A percentile compares a stretch with the other conserved stretches of the same genome.
Conservation (phyloP, 2,329 filamentous ascomycete genomes). For the Diaporthe sp. region DNA sequence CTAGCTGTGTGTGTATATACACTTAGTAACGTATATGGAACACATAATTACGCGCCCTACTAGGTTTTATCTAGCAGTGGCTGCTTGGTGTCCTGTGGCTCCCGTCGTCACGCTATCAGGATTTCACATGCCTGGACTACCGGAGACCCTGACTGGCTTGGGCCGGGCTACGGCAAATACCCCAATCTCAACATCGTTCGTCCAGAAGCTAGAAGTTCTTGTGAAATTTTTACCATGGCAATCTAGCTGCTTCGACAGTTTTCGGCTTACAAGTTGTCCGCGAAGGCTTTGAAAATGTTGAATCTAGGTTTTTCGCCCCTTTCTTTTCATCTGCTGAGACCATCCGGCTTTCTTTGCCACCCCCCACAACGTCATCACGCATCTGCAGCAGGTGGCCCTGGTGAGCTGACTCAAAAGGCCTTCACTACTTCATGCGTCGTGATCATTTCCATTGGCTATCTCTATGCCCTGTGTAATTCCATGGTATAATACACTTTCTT, state of each 20-base stretch:
- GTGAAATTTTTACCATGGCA: neutral
- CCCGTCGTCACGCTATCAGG: neutral
- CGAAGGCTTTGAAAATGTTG: neutral
- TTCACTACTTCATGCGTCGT: slow-evolving; percentile 30
- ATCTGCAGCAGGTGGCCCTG: slow-evolving; percentile 2
- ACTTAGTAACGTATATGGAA: neutral
- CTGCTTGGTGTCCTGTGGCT: neutral
- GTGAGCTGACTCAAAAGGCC: slow-evolving; percentile 14
- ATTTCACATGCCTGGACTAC: slow-evolving; percentile 31
- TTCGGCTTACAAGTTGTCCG: too few relatives aligned
- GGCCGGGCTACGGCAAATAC: neutral
- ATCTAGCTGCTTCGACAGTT: neutral
- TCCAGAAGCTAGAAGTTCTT: neutral
- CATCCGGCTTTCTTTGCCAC: slow-evolving; percentile 27
- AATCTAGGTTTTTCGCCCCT: neutral
- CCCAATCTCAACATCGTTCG: neutral
- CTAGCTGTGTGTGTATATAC: too few relatives aligned
- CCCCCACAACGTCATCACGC: slow-evolving; percentile 38
- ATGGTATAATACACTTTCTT: slow-evolving; percentile 47
- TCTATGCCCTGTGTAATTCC: slow-evolving; percentile 37
- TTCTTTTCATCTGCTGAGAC: slow-evolving; percentile 1
- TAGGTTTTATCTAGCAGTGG: neutral
- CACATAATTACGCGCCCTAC: neutral
- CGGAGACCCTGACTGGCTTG: neutral
- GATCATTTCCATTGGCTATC: slow-evolving; percentile 38